Base-by-base conservation (phyloP, 2,329 filamentous ascomycete genomes). In the Fusarium nisikadoi region DNA sequence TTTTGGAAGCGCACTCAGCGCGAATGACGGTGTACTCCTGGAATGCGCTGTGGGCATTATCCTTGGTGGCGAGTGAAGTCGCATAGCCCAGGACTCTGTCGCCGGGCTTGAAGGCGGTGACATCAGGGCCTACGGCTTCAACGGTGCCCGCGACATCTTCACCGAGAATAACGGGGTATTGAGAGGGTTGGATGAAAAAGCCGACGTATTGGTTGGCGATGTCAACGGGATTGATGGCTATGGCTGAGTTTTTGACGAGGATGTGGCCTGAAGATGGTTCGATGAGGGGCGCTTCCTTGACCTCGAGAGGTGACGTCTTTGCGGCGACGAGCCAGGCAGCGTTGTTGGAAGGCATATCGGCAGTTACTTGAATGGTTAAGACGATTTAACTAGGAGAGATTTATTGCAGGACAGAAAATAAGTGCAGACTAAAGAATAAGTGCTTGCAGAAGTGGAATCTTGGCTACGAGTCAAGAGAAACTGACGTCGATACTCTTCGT, bases 201-300 rank as follows among this genome's bases (percentile, higher is more conserved):
- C 53, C 54, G n/a, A 68, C 56, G 41, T 70, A 52, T 49, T 79
- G 77, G 17, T 78, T 75, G 39, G 66, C 60, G 33, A 70, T 50
- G 23, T 81, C 78, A 17, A 78, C 71, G 3, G 78, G 79, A 45
- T 81, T 81, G 39, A 81, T 78, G n/a, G 79, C 79, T 10, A 79
- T 71, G 23, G 78, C 79, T 12, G 75, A 65, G 39, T 77, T 78
- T 49, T 71, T 76, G 62, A 81, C 63, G 47, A 81, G 70, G 39
- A 81, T 71, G 14, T 72, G 53, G 14, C 52, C 55, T 13, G 41
- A 19, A 1, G 39, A 27, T 23, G 58, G 65, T 31, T 67, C 47
- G 7, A 36, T 53, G 33, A 71, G 53, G 20, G 70, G 66, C 3
- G 70, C 70, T n/a, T 60, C 42, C 31, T 71, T 73, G 47, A 72